Base-by-base conservation (phyloP, 768 basidiomycete species). In the Multifurca ochricompacta region DNA sequence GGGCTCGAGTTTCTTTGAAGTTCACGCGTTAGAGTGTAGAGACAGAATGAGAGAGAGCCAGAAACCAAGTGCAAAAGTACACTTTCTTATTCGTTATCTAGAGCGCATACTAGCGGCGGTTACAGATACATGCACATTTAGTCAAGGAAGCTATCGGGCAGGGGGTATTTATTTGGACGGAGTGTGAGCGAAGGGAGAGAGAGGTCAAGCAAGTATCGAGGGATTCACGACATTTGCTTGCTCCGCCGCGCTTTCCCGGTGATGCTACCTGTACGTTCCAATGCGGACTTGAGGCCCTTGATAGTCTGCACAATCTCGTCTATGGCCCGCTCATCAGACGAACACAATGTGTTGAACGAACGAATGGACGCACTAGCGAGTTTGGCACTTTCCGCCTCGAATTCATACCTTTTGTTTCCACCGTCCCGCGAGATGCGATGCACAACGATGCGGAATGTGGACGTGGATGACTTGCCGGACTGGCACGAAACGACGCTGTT, bases 351-450 rank as follows among this genome's bases (percentile, higher is more conserved):
- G n/a, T n/a, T n/a, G 1, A n/a, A 42, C 11, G 28, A n/a, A 53
- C 11, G n/a, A 23, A 14, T 10, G 19, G 28, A 72, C 87, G 62
- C 64, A 88, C 89, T 78, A 43, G 94, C 91, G 52, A 82, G 65
- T 67, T 83, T 85, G 1, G 87, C 76, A 60, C 73, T 91, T 68
- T 95, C 94, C 0, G 93, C 95, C 70, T 99, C 96, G 66, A 96
- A 97, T 63, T 98, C 95, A 66, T 97, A 98, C 35, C 92, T 76
- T 75, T 98, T 99, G 61, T 84, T 86, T 37, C 81, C 76, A 39
- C 78, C 77, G 34, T 80, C 78, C 59, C 87, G 46, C n/a, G 46
- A 41, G 19, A 48, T 66, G 53, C 74, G 74, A 65, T 81, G 85
- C 11, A 98, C 79, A 30, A 95, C 80, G 18, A 98, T 77, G 74